A percentile compares a stretch with the other conserved stretches of the same genome.
These are phyloP conservation scores for Lentinula detonsa DNA, from an alignment of 768 basidiomycete genomes.

Conservation along the genomic window DNA sequence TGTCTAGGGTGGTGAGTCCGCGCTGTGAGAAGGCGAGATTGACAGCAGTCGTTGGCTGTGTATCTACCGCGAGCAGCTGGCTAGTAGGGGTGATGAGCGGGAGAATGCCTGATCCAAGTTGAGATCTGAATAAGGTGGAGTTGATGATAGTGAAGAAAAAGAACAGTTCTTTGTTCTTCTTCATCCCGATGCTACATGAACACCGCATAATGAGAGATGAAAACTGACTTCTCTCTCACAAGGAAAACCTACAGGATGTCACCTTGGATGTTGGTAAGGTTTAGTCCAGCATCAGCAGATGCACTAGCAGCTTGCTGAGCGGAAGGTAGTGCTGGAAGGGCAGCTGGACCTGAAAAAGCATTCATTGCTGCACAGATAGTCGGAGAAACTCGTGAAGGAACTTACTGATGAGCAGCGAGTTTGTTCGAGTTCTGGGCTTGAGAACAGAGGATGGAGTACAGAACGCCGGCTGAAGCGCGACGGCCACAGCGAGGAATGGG, in stretches of 20 bases:
- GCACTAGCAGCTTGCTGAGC: neutral
- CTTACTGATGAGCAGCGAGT: neutral
- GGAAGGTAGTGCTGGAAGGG: neutral
- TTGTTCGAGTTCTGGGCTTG: neutral
- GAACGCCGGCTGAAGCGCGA: neutral
- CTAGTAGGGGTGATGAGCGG: constrained; percentile 16
- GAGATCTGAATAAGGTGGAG: constrained; percentile 13
- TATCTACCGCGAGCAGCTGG: constrained; percentile 12
- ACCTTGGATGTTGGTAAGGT: constrained; percentile 7
- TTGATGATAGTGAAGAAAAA: constrained; percentile 17
- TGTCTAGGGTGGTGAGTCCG: constrained; percentile 13
- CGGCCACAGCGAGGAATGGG: neutral
- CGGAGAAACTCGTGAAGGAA: neutral
- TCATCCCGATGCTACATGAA: constrained; percentile 12
- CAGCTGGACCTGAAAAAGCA: neutral
- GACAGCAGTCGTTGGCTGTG: constrained; percentile 17
- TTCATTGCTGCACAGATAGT: neutral
- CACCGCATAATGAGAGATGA: neutral
- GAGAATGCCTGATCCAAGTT: constrained; percentile 12
- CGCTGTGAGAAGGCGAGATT: constrained; percentile 18
- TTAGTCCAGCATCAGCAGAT: neutral
- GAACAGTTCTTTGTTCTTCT: constrained; percentile 19
- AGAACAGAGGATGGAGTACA: neutral
- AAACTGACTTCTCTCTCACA: neutral
- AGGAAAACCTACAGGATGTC: constrained; percentile 7